Base-by-base conservation (phyloP, 345 rosid species). In the Excoecaria agallocha region DNA sequence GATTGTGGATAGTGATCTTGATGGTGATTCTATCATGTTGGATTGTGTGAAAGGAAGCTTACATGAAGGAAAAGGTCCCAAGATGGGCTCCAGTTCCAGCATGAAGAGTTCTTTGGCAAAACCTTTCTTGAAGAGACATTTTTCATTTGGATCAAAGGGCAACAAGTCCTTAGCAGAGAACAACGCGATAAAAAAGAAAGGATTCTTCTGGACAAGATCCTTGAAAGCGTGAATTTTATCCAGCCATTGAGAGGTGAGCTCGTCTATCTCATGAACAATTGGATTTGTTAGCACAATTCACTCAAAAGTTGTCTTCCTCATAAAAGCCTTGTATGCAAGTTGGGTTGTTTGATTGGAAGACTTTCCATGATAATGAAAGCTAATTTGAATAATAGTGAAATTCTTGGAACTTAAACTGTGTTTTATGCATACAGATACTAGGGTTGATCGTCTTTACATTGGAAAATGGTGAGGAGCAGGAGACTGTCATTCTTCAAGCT, bases 201-300 rank as follows among this genome's bases (percentile, higher is more conserved):
- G 96, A 45, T 82, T 93, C 82, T 93, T 95, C 81, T 95, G 99
- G 98, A 79, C 93, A 67, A 91, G 88, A 76, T 89, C 96, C 74
- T 76, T 90, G 85, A 91, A 86, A 88, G 90, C 80, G 19, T 95
- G 87, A 93, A 77, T 73, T 69, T 74, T 37, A 66, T 54, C 81
- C 74, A 49, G 74, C 68, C 22, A 11, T 63, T 61, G 49, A 76
- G 82, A 76, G 87, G 88, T 85, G 66, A 76, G 84, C 39, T 64
- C 64, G 41, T 70, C 48, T 66, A 52, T 43, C 59, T 61, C 59
- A 13, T 46, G 41, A 35, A 30, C 69, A 12, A 61, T 15, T 49
- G 69, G 60, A 63, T 48, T 78, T 56, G 6, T 37, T 13, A 19
- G 38, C 46, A 48, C 30, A 48, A 12, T 12, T 17, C 17, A 41